Evolutionary conservation across 169 alveolate species (phyloP).

Genomic region (Neospora caninum): DNA sequence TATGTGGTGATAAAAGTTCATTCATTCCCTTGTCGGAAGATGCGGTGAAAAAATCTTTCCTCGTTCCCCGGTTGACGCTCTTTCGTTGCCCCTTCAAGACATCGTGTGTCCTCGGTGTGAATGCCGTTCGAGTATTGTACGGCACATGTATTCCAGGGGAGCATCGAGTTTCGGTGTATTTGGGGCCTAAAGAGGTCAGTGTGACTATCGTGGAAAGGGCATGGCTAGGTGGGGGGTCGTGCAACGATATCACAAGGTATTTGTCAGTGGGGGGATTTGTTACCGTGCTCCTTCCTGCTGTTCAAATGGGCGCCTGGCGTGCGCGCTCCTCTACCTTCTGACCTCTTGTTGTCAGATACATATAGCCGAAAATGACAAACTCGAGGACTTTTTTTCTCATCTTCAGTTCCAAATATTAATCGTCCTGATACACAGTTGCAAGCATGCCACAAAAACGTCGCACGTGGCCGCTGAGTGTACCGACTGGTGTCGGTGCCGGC

Average conservation of each 20-base stretch:
- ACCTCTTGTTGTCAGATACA: neutral
- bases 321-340: neutral
- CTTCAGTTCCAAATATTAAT: neutral
- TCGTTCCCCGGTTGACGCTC: neutral
- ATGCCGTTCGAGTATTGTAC: neutral
- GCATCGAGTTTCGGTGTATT: neutral
- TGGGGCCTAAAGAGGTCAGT: neutral
- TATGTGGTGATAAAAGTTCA: neutral
- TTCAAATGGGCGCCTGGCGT: neutral
- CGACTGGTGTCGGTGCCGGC: too few relatives aligned
- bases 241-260: neutral
- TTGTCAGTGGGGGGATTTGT: conserved; percentile 13
- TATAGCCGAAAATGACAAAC: neutral
- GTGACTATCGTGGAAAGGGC: conserved; percentile 2
- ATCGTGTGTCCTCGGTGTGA: neutral
- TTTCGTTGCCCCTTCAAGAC: neutral
- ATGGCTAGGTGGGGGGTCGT: neutral
- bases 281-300: neutral
- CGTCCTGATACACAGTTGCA: too few relatives aligned
- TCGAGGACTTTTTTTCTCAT: neutral
- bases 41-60: neutral
- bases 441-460: too few relatives aligned
- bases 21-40: conserved; percentile 12
- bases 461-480: too few relatives aligned
- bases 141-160: neutral